These are phyloP conservation scores for Backusella tarrabulga DNA, from an alignment of 192 early-diverging fungal genomes.

Conservation along the genomic window DNA sequence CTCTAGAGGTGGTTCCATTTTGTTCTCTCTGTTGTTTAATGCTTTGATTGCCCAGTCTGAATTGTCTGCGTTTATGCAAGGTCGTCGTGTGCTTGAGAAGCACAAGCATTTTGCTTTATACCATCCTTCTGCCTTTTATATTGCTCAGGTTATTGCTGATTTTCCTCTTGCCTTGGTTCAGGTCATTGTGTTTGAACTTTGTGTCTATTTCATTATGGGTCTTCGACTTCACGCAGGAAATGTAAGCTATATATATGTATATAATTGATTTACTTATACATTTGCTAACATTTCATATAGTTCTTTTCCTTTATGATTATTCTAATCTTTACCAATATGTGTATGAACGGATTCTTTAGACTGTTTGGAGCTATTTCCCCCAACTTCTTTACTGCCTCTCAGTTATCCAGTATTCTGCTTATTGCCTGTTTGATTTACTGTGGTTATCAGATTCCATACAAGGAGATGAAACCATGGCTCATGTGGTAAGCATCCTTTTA, in stretches of 20 bases:
- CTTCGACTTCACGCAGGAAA: constrained; percentile 56
- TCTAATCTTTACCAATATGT: constrained; percentile 49
- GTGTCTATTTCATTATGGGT: constrained; percentile 67
- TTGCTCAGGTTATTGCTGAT: constrained; percentile 53
- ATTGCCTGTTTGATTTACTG: constrained; percentile 52
- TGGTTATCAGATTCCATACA: constrained; percentile 64
- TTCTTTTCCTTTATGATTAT: constrained; percentile 57
- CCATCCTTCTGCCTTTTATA: constrained; percentile 55
- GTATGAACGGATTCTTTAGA: constrained; percentile 54
- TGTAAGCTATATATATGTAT: constrained; percentile 16
- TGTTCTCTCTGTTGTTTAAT: constrained; percentile 56
- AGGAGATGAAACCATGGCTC: constrained; percentile 60
- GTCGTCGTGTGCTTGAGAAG: constrained; percentile 74
- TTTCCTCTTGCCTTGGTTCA: constrained; percentile 48
- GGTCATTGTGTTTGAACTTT: constrained; percentile 56
- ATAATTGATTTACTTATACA: background rate
- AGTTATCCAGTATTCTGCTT: constrained; percentile 51
- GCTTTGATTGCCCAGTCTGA: constrained; percentile 64
- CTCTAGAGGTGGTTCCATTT: constrained; percentile 74
- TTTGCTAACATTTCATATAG: constrained; percentile 56
- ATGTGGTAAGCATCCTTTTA: constrained; percentile 17
- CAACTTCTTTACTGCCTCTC: constrained; percentile 51
- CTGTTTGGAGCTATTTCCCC: constrained; percentile 52
- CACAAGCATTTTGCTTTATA: constrained; percentile 74
- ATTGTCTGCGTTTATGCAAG: constrained; percentile 66